Evolutionary conservation across 768 basidiomycete genomes (phyloP).

Genomic region (Phaffia tasmanica): DNA sequence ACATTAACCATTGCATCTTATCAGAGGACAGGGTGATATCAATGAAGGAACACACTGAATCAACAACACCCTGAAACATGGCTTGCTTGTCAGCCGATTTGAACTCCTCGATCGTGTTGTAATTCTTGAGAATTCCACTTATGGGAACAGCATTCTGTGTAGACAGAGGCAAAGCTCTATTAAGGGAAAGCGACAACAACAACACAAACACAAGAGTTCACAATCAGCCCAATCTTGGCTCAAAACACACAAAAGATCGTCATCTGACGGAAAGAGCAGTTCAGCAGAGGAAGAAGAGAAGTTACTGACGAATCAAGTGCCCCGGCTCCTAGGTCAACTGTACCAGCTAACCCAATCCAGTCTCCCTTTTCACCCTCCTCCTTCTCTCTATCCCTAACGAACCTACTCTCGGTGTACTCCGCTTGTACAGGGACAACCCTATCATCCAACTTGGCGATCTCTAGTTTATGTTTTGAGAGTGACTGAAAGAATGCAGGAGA

Average conservation of each 20-base stretch:
- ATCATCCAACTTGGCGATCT: conserved; percentile 72
- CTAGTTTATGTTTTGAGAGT: conserved; percentile 78
- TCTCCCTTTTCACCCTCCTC: conserved; percentile 49
- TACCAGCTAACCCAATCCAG: conserved; percentile 56
- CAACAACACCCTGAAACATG: conserved; percentile 63
- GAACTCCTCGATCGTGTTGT: conserved; percentile 95
- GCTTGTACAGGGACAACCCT: conserved; percentile 53
- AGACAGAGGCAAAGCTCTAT: conserved; percentile 1
- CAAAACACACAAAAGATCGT: not conserved
- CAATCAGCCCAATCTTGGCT: not conserved
- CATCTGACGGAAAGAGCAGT: not conserved
- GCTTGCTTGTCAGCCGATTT: conserved; percentile 75
- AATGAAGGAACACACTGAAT: conserved; percentile 46
- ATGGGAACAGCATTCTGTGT: conserved; percentile 36
- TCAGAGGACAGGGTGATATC: not conserved
- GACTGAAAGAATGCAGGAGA: conserved; percentile 89
- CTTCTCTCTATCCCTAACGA: conserved; percentile 64
- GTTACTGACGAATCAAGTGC: conserved; percentile 43
- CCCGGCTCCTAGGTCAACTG: conserved; percentile 47
- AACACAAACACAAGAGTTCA: not conserved
- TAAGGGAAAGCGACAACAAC: not conserved
- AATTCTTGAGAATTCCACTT: conserved; percentile 73
- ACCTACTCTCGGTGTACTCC: conserved; percentile 58
- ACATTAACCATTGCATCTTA: conserved; percentile 54
- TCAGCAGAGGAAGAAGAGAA: not conserved